phyloP scores from a whole-genome alignment of 192 early-diverging fungal species.

The Haplosporangium gracile region DNA sequence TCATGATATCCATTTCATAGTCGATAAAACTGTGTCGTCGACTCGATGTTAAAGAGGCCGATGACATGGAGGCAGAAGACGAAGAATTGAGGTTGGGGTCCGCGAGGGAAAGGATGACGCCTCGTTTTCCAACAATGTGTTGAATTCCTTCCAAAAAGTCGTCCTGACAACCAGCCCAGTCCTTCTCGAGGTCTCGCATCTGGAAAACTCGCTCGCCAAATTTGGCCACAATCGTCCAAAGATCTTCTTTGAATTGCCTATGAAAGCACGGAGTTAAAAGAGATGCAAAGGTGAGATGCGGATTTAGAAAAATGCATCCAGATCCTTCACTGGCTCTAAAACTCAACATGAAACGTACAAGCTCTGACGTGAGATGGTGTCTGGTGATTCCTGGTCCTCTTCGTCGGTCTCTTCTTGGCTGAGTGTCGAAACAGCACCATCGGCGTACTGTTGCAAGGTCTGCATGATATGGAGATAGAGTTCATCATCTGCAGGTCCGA shows the following conservation, averaged over 20 bases:
- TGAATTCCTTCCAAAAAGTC: conserved; percentile 55
- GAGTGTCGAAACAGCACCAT: conserved; percentile 32
- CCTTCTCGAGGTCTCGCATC: conserved; percentile 51
- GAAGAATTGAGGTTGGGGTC: conserved; percentile 22
- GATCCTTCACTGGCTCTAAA: background rate
- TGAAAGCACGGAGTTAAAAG: background rate
- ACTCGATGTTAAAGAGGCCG: conserved; percentile 31
- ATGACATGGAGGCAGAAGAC: conserved; percentile 31
- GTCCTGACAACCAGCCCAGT: conserved; percentile 52
- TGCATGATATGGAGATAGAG: conserved; percentile 50
- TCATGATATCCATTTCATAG: conserved; percentile 40
- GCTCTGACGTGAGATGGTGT: conserved; percentile 33
- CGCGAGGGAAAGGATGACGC: conserved; percentile 27
- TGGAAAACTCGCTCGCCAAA: conserved; percentile 59
- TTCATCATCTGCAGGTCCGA: conserved; percentile 41
- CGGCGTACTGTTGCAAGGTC: conserved; percentile 45
- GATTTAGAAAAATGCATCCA: background rate
- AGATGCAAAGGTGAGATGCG: background rate
- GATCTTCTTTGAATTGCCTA: conserved; percentile 59
- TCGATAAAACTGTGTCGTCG: conserved; percentile 52
- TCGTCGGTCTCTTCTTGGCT: conserved; percentile 28
- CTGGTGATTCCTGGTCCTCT: conserved; percentile 21
- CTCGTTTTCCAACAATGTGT: conserved; percentile 56
- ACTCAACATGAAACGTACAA: conserved; percentile 15
- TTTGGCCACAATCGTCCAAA: conserved; percentile 63